phyloP scores from a whole-genome alignment of 2,329 filamentous ascomycete species.

The Trichophyton equinum region DNA sequence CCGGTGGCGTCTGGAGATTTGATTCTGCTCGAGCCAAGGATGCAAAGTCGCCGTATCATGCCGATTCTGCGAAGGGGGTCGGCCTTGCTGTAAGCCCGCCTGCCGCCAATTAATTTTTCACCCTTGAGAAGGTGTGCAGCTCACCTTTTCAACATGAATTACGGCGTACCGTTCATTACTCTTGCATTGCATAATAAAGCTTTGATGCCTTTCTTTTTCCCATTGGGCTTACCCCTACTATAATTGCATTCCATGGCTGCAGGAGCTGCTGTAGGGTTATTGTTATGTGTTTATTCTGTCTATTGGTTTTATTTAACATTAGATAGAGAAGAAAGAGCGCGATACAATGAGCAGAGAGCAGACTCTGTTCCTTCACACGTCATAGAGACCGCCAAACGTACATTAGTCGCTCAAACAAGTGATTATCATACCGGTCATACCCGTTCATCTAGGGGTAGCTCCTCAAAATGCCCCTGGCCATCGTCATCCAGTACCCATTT shows the following conservation, averaged over 20 bases:
- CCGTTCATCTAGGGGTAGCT: background rate
- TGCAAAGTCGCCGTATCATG: conserved; percentile 33
- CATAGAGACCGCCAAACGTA: background rate
- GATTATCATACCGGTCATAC: background rate
- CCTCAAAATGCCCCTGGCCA: background rate
- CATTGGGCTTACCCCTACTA: background rate
- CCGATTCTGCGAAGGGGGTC: conserved; percentile 28
- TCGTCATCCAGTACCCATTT: background rate
- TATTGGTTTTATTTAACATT: background rate
- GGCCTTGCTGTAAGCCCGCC: conserved; percentile 19
- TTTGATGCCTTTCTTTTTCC: background rate
- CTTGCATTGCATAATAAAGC: background rate
- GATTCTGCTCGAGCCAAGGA: conserved; percentile 42
- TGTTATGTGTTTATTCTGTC: background rate
- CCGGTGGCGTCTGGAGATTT: conserved; percentile 59
- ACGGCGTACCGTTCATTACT: background rate
- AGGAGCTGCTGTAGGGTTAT: background rate
- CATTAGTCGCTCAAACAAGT: background rate
- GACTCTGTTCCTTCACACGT: background rate
- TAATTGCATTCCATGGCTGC: background rate
- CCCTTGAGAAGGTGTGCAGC: background rate
- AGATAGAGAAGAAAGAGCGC: background rate
- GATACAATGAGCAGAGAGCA: background rate
- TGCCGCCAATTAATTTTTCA: background rate
- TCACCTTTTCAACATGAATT: background rate